phyloP scores from a whole-genome alignment of 805 yeast species.

The Candida hungchunana region DNA sequence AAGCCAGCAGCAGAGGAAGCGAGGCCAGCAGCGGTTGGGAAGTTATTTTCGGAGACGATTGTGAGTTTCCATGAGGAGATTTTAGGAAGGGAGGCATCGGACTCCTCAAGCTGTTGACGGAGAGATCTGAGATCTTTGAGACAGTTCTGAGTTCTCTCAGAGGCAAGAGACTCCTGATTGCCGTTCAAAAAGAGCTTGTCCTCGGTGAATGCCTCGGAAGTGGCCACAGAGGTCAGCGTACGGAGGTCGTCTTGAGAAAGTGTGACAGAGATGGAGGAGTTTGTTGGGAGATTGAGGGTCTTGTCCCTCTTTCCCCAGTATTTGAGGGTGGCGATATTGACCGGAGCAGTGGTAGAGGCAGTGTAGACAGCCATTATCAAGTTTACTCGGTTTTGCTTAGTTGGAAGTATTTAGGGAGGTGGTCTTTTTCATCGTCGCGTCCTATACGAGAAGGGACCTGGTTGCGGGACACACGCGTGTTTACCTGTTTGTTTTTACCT shows the following conservation, averaged over 20 bases:
- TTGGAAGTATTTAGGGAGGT: not conserved
- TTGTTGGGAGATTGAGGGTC: slow-evolving; percentile 86
- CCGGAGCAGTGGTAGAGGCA: slow-evolving; percentile 94
- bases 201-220: slow-evolving; percentile 47
- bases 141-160: slow-evolving; percentile 66
- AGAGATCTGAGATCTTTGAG: slow-evolving; percentile 66
- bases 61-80: slow-evolving; percentile 64
- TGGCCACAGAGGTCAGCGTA: slow-evolving; percentile 86
- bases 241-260: slow-evolving; percentile 86
- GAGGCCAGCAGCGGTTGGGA: slow-evolving; percentile 98
- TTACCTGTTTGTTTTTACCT: slow-evolving; percentile 4
- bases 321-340: slow-evolving; percentile 93
- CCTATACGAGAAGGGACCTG: too few species aligned
- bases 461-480: too few species aligned
- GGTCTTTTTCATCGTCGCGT: too few species aligned
- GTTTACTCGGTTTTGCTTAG: not conserved
- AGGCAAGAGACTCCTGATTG: slow-evolving; percentile 63
- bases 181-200: slow-evolving; percentile 88
- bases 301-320: slow-evolving; percentile 99
- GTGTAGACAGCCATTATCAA: slow-evolving; percentile 57
- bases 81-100: slow-evolving; percentile 50
- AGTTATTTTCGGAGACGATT: slow-evolving; percentile 90
- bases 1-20: slow-evolving; percentile 99
- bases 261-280: slow-evolving; percentile 93
- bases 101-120: slow-evolving; percentile 56